Percentiles rank a stretch among this genome's conserved stretches.
phyloP scores from a whole-genome alignment of 306 rosid species.

The Dicorynia guianensis region DNA sequence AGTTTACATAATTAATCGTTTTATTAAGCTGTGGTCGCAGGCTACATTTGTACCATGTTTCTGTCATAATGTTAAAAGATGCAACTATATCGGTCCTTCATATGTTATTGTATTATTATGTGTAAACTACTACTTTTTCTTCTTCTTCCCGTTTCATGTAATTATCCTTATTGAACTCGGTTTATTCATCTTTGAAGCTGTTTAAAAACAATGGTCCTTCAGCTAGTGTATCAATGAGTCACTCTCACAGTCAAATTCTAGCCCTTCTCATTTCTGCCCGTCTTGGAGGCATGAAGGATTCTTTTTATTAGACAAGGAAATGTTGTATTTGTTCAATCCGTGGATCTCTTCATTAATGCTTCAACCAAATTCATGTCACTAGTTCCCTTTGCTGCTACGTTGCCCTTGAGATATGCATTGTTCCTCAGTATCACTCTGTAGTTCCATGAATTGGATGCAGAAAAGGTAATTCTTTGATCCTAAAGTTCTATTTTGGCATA shows the following conservation, averaged over 20 bases:
- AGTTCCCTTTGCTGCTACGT: conserved; percentile 81
- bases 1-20: background rate
- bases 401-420: conserved; percentile 90
- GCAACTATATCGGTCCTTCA: conserved; percentile 7
- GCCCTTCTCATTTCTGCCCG: conserved; percentile 78
- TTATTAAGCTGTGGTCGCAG: background rate
- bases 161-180: conserved; percentile 17
- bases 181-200: conserved; percentile 53
- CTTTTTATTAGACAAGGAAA: conserved; percentile 60
- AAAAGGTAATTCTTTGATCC: conserved; percentile 56
- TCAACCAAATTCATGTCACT: conserved; percentile 65
- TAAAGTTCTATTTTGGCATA: background rate
- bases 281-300: conserved; percentile 59
- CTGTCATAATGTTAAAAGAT: background rate
- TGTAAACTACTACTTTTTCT: background rate
- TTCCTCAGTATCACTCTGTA: conserved; percentile 76
- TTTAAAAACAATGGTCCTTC: conserved; percentile 89
- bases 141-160: conserved; percentile 10
- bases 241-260: conserved; percentile 86
- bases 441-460: conserved; percentile 68
- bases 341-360: conserved; percentile 63
- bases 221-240: conserved; percentile 87
- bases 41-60: conserved; percentile 15
- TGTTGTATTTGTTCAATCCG: conserved; percentile 62
- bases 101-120: background rate